These are phyloP conservation scores for Xylaria sp. DNA, from an alignment of 2,329 filamentous ascomycete genomes.

Conservation along the genomic window DNA sequence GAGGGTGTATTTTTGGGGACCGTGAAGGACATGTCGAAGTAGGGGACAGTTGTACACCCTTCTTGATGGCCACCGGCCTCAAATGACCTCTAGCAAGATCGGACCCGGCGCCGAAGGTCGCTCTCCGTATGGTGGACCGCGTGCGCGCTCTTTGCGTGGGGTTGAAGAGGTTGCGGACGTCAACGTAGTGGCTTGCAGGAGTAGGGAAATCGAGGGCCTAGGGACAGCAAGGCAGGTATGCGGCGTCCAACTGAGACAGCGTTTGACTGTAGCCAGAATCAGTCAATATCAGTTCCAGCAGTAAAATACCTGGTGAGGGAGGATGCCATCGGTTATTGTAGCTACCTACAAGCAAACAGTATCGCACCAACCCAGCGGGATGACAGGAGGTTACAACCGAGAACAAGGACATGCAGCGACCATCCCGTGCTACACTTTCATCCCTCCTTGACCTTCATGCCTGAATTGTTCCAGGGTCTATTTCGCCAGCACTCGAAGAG, in stretches of 20 bases:
- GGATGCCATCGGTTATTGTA: not conserved
- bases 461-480: constrained; percentile 8
- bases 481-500: constrained; percentile 11
- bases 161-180: constrained; percentile 59
- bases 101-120: constrained; percentile 58
- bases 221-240: constrained; percentile 32
- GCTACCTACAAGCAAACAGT: constrained; percentile 19
- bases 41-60: constrained; percentile 51
- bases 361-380: constrained; percentile 1
- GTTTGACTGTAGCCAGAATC: constrained; percentile 16
- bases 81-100: constrained; percentile 59
- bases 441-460: constrained; percentile 20
- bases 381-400: constrained; percentile 15
- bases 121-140: constrained; percentile 58
- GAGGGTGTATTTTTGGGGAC: constrained; percentile 76
- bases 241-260: not conserved
- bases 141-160: constrained; percentile 49
- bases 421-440: constrained; percentile 26
- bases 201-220: constrained; percentile 33
- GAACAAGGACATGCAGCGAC: constrained; percentile 12
- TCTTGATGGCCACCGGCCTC: constrained; percentile 61
- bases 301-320: not conserved
- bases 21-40: constrained; percentile 69
- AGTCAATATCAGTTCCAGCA: constrained; percentile 4
- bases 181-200: constrained; percentile 48